Evolutionary conservation across 2,329 filamentous ascomycete species (phyloP), one percentile per base, ranked within the genome.

Genomic region (Ophiostoma sp.): DNA sequence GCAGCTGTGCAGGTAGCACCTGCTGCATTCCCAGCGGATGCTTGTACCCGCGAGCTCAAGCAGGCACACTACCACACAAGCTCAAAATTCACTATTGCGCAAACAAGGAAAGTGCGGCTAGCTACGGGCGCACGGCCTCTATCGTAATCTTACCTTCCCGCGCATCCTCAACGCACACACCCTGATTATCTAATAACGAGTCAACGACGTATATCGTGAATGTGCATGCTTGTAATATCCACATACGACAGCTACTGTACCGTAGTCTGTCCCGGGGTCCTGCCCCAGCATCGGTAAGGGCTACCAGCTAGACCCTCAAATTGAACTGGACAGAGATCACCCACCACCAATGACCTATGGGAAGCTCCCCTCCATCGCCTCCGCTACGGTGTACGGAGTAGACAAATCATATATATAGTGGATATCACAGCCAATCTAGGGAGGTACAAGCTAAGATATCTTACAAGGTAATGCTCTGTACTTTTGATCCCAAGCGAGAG

Each of bases 61-160:
- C 36, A 39, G 39, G 39, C 39, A 13, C 15, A 27, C 17, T 8
- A n/a, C 23, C n/a, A 6, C 4, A 20, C 44, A 48, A 48, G 17
- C 44, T 57, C 23, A 57, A 52, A 27, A 8, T n/a, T n/a, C 7
- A 57, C 5, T n/a, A 17, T 7, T 27, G 52, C 7, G 52, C 23
- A 13, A 57, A 57, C n/a, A 57, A 27, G 52, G 52, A 57, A 57
- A 57, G 52, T 31, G 52, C 52, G 52, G 13, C n/a, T n/a, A 57
- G 13, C n/a, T n/a, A 57, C 7, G n/a, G n/a, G 8, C 4, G 52
- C n/a, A 57, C 23, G n/a, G 52, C n/a, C 52, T 27, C 23, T 31
- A 23, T 57, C 52, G 52, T 20, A 48, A 23, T 57, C 52, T 23
- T 20, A 48, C 20, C 44, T 48, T 48, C 44, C 39, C 39, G 39